Base-by-base conservation (phyloP, 768 basidiomycete genomes). In the Candolleomyces aberdarensis region DNA sequence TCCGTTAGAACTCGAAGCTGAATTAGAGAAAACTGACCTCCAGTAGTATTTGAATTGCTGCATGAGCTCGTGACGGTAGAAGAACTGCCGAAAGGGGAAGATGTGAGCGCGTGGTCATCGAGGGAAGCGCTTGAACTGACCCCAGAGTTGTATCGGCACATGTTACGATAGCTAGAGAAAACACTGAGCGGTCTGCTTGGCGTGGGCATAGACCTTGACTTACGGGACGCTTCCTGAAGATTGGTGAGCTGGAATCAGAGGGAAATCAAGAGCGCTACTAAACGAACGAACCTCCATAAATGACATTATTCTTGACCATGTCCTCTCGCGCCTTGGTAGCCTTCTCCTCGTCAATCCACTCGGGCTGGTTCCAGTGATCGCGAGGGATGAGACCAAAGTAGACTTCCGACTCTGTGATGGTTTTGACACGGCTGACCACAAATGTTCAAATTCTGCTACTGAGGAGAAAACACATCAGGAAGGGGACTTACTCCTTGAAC, bases 91-190 rank as follows among this genome's bases (percentile, higher is more conserved):
- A 46, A 32, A 46, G 22, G 14, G 47, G 41, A 53, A 32, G 61
- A 46, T 56, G 54, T 20, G 57, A 41, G 20, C 22, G 47, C 19
- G 6, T 32, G 43, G 14, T 17, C 40, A 26, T 44, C 36, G 58
- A 11, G 43, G 54, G 46, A 3, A 41, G 31, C 32, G 41, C 10
- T 11, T 26, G 26, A n/a, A 78, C 86, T 66, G 75, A 95, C 92
- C 39, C 94, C 95, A 56, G 92, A 94, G 75, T 97, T 95, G 77
- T 86, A 98, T 17, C 96, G 86, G 73, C 96, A 98, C 96, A 98
- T 98, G 66, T 97, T 96, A 58, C 96, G 89, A 68, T 98, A 96
- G 39, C 80, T 81, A 61, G 54, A 10, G 4, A 22, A 57, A 4
- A 5, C 46, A 5, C 46, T 54, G 6, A 44, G 19, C 20, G 26